Conservation (phyloP, 345 rosid genomes). For the Populus euphratica region DNA sequence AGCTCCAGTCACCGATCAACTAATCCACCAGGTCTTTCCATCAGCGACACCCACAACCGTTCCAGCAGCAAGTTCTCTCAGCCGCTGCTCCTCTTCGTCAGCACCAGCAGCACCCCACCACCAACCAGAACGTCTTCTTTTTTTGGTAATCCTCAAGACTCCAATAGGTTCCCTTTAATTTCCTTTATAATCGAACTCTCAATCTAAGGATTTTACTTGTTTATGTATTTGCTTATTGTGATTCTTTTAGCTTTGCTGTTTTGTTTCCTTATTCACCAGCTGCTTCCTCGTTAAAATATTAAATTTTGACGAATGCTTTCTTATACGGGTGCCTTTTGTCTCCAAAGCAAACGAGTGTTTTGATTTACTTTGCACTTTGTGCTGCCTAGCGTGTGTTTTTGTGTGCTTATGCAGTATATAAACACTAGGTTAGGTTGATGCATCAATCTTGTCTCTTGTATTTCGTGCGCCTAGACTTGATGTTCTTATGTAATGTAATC, state of each 20-base stretch:
- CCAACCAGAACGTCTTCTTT: not conserved
- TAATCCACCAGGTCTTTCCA: too few relatives aligned
- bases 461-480: not conserved
- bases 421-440: not conserved
- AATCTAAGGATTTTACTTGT: not conserved
- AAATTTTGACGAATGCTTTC: not conserved
- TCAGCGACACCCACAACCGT: too few relatives aligned
- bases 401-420: not conserved
- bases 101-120: not conserved
- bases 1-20: too few relatives aligned
- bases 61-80: too few relatives aligned
- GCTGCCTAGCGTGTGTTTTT: not conserved
- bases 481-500: not conserved
- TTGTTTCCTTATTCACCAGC: not conserved
- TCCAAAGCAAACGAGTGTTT: not conserved
- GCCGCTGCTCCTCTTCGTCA: not conserved
- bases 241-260: not conserved
- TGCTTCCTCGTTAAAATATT: not conserved
- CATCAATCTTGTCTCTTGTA: not conserved
- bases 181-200: not conserved
- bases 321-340: not conserved
- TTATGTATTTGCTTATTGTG: not conserved
- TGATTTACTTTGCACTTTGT: not conserved
- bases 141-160: not conserved
- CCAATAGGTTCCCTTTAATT: not conserved